Evolutionary conservation across 495 filamentous ascomycete species (phyloP).

Genomic region (Penicillium desertorum): DNA sequence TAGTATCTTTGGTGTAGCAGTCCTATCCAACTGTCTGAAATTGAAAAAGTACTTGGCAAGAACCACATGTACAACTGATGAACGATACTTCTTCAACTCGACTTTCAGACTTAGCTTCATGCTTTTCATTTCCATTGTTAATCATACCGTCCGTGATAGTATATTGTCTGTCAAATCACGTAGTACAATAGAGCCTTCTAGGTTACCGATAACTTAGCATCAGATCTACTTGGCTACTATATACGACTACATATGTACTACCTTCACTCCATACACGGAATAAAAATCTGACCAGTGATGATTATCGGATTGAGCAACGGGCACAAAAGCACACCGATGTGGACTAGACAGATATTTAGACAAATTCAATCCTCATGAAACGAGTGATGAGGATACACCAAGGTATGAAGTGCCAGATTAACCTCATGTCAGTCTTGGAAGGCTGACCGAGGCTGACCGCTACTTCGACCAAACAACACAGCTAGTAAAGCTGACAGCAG

Average conservation of each 20-base stretch:
- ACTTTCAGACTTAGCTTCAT: too few species aligned
- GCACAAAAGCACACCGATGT: not conserved
- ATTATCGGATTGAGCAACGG: not conserved
- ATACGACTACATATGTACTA: not conserved
- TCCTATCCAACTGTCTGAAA: too few species aligned
- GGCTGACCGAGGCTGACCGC: not conserved
- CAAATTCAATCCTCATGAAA: not conserved
- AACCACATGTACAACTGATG: too few species aligned
- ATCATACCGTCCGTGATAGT: too few species aligned
- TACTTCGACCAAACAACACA: not conserved
- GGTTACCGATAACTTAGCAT: not conserved
- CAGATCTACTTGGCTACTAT: not conserved
- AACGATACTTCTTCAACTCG: too few species aligned
- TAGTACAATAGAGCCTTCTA: too few species aligned
- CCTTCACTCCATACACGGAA: not conserved
- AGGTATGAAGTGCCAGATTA: not conserved
- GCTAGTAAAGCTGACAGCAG: not conserved
- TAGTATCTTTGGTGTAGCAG: too few species aligned
- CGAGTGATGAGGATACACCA: not conserved
- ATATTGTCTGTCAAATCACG: too few species aligned
- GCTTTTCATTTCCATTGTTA: too few species aligned
- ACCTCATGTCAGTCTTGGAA: not conserved
- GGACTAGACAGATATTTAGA: not conserved
- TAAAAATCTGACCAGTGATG: not conserved
- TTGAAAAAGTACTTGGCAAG: too few species aligned